Base-by-base conservation (phyloP, 2,329 filamentous ascomycete species). In the Fusarium kyushuense region DNA sequence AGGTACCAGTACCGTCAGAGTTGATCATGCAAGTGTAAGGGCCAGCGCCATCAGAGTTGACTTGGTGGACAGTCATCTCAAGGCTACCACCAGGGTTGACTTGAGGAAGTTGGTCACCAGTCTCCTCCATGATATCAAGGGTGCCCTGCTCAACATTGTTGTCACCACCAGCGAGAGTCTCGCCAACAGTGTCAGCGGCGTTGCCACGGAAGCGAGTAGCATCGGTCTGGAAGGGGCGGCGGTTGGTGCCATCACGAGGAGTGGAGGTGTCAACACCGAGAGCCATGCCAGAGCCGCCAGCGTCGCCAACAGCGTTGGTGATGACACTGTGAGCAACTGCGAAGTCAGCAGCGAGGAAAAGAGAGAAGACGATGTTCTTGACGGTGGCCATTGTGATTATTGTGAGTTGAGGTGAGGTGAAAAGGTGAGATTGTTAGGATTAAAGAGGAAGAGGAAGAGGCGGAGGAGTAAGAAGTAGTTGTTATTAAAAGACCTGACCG, bases 11-110 rank as follows among this genome's bases (percentile, higher is more conserved):
- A 57, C 81, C 89, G 58, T 88, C 87, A 56, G 81, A 77, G 72
- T 89, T 89, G 75, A 90, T 88, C 82, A 87, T 87, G 80, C 88
- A 90, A 9, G 80, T 84, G 78, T 89, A 90, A 3, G 88, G 88
- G 13, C 89, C 70, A 3, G 70, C 70, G 4, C 70, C 70, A 2
- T 72, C 70, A 33, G 65, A 65, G 53, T 72, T 72, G 47, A 72
- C 70, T 29, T 72, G 70, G 36, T 72, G 70, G 11, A 90, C 79
- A 10, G 87, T 90, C 85, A 90, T 90, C 70, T 79, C 79, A 63
- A 91, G 71, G 56, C 82, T 71, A 58, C 89, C 89, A 48, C 88
- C 88, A 1, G 80, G 71, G 9, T 80, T 82, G 70, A 91, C 79
- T 79, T 90, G 88, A 13, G 89, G 87, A 25, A 91, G 84, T 58